Conservation (phyloP, 768 basidiomycete genomes). For the Naganishia antarctica region DNA sequence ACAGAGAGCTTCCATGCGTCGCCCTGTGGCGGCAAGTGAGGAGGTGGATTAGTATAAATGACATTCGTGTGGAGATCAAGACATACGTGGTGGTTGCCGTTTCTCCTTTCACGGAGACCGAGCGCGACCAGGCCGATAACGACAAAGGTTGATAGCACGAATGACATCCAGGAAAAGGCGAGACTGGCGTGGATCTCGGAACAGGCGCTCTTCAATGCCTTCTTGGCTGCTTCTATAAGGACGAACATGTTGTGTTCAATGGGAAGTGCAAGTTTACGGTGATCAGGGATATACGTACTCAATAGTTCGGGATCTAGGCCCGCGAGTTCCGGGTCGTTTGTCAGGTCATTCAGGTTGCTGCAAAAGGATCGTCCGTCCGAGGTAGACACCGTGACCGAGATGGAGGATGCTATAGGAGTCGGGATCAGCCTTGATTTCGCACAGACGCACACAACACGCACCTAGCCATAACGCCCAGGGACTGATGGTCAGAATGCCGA, state of each 20-base stretch:
- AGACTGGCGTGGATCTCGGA: slow-evolving; percentile 35
- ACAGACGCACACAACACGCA: slow-evolving; percentile 20
- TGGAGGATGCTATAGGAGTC: slow-evolving; percentile 27
- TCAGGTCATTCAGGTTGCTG: slow-evolving; percentile 33
- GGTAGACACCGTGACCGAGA: slow-evolving; percentile 29
- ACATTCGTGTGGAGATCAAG: too few species aligned
- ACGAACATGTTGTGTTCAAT: too few species aligned
- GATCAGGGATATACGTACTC: slow-evolving; percentile 18
- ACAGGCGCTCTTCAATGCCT: slow-evolving; percentile 35
- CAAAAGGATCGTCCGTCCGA: slow-evolving; percentile 33
- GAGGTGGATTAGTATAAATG: not conserved
- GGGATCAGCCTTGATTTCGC: not conserved
- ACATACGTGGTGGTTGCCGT: slow-evolving; percentile 2
- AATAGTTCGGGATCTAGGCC: slow-evolving; percentile 25
- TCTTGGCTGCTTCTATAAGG: slow-evolving; percentile 27
- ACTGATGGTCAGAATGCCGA: slow-evolving; percentile 6
- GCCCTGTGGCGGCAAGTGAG: not conserved
- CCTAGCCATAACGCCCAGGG: slow-evolving; percentile 37
- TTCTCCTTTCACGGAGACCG: slow-evolving; percentile 2
- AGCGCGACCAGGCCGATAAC: not conserved
- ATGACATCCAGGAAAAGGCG: slow-evolving; percentile 39
- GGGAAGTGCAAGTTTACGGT: not conserved
- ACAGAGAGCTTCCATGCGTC: slow-evolving; percentile 9
- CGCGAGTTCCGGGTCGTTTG: slow-evolving; percentile 33
- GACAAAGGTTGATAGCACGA: slow-evolving; percentile 29